Evolutionary conservation across 148 eudicot genomes (phyloP).

Genomic region (Chenopodium album): DNA sequence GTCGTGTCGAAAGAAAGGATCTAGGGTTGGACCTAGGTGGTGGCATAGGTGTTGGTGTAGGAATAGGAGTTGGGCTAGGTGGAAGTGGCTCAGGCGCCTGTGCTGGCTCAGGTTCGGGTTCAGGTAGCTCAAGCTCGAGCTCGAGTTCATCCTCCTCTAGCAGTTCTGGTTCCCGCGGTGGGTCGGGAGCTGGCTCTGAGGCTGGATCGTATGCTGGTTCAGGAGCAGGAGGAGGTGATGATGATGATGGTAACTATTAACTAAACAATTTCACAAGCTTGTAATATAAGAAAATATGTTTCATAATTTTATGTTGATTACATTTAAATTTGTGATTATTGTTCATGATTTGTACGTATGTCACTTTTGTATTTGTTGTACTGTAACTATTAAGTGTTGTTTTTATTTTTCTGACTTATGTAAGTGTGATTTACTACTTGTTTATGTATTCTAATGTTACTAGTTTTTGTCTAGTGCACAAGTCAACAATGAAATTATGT

Average conservation of each 20-base stretch:
- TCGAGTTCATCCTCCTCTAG: slow-evolving; percentile 29
- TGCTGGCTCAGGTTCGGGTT: slow-evolving; percentile 37
- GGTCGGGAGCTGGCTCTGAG: slow-evolving; percentile 57
- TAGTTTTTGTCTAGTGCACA: no score
- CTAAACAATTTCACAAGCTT: background rate
- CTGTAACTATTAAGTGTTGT: no score
- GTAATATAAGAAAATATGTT: background rate
- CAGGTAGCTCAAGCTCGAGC: slow-evolving; percentile 22
- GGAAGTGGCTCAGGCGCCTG: slow-evolving; percentile 33
- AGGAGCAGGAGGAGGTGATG: slow-evolving; percentile 27
- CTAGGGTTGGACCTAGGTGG: slow-evolving; percentile 56
- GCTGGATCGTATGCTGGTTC: slow-evolving; percentile 70
- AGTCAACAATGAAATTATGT: no score
- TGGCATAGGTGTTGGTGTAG: slow-evolving; percentile 40
- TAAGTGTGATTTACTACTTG: no score
- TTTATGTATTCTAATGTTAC: no score
- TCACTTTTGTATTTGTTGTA: background rate
- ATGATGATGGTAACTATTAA: background rate
- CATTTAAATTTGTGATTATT: no score
- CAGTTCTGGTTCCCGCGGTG: slow-evolving; percentile 32
- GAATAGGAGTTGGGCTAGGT: slow-evolving; percentile 38
- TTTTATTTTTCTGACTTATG: no score
- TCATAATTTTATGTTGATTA: background rate
- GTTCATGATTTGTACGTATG: background rate
- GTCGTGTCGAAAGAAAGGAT: slow-evolving; percentile 27